Percentiles rank a stretch among this genome's conserved stretches.
Evolutionary conservation across 202 grass and related monocot species (phyloP).

Genomic region (Saccharum hybrid): DNA sequence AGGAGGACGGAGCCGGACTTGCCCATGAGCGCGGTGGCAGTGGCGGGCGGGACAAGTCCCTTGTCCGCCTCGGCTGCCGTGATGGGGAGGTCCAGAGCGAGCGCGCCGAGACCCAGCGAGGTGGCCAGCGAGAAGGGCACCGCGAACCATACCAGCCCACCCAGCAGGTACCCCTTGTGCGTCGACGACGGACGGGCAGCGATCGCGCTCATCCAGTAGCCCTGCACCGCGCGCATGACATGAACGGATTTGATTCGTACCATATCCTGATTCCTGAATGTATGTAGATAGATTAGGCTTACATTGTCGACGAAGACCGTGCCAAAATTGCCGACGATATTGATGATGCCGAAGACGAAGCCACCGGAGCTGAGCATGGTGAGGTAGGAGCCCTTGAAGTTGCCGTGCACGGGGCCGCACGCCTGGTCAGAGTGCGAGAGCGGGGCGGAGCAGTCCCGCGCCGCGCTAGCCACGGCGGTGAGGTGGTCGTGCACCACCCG

Average conservation of each 20-base stretch:
- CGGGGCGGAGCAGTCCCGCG: constrained; percentile 57
- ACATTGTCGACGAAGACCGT: constrained; percentile 91
- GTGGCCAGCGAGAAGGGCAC: constrained; percentile 94
- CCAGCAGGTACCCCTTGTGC: constrained; percentile 89
- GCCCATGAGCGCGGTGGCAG: constrained; percentile 80
- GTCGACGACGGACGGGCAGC: constrained; percentile 89
- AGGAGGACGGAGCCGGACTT: constrained; percentile 82
- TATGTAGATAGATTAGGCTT: neutral
- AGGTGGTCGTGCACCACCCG: constrained; percentile 73
- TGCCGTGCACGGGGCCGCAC: constrained; percentile 78
- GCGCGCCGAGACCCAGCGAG: constrained; percentile 82
- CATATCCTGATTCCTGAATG: neutral
- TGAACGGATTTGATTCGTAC: neutral
- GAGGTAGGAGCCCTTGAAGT: constrained; percentile 89
- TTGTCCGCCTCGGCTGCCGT: constrained; percentile 61
- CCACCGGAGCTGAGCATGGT: constrained; percentile 96
- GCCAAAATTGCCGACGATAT: constrained; percentile 90
- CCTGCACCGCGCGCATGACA: constrained; percentile 22
- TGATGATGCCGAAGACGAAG: constrained; percentile 94
- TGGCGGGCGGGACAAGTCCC: constrained; percentile 86
- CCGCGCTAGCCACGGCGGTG: constrained; percentile 49
- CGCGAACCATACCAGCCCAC: constrained; percentile 89
- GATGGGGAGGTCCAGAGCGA: constrained; percentile 84
- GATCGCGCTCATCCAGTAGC: constrained; percentile 98
- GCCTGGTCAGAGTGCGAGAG: constrained; percentile 63